A percentile compares a stretch with the other conserved stretches of the same genome.
Evolutionary conservation across 495 filamentous ascomycete genomes (phyloP).

Genomic region (Hyaloscypha bicolor): DNA sequence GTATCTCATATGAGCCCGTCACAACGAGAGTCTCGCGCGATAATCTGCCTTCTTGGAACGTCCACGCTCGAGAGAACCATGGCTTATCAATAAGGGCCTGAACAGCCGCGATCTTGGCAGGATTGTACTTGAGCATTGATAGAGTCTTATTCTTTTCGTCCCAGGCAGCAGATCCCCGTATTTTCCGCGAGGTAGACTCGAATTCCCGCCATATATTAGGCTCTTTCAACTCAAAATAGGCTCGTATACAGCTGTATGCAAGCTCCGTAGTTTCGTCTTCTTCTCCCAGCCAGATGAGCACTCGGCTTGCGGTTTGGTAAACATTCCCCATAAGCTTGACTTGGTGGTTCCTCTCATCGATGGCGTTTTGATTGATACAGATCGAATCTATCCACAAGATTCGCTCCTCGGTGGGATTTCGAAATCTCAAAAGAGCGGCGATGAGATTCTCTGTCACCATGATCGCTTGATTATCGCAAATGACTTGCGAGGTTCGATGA

Average conservation of each 20-base stretch:
- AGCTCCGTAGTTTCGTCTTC: background rate
- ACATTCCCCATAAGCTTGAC: constrained; percentile 1
- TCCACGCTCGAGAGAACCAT: background rate
- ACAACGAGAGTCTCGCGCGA: background rate
- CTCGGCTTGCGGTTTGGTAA: background rate
- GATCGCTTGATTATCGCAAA: background rate
- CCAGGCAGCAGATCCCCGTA: no score
- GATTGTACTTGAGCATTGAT: no score
- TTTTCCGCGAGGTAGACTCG: background rate
- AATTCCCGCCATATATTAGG: background rate
- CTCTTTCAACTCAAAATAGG: background rate
- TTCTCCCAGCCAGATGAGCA: background rate
- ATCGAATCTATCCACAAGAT: constrained; percentile 4
- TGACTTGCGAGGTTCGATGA: background rate
- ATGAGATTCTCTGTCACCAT: constrained; percentile 4
- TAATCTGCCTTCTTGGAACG: background rate
- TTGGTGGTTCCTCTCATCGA: background rate
- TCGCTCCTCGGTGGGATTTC: background rate
- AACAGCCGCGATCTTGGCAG: no score
- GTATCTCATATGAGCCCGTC: background rate
- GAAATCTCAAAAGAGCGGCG: background rate
- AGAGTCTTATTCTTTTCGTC: no score
- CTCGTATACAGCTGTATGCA: background rate
- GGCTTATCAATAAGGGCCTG: background rate
- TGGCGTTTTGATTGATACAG: background rate